A percentile compares a stretch with the other conserved stretches of the same genome.
phyloP scores from a whole-genome alignment of 106 monocot species.

The Posidonia australis region DNA sequence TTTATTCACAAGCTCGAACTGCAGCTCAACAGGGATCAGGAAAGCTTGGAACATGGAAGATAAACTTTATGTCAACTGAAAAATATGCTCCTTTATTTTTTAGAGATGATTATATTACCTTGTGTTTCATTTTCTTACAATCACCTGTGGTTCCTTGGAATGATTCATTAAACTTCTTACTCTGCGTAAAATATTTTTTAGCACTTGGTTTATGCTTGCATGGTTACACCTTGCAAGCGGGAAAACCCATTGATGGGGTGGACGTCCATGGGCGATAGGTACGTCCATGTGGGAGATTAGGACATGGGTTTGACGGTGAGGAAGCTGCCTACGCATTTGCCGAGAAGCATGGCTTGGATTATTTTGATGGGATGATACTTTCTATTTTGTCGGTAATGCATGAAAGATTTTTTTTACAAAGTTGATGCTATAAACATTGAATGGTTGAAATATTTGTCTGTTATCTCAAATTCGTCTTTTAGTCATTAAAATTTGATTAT shows the following conservation, averaged over 20 bases:
- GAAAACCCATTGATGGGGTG: conserved; percentile 99
- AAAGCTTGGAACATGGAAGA: conserved; percentile 91
- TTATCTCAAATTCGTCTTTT: too few relatives aligned
- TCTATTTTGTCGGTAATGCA: too few relatives aligned
- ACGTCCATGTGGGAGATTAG: conserved; percentile 96
- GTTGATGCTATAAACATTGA: too few relatives aligned
- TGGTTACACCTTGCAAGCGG: conserved; percentile 48
- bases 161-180: not conserved
- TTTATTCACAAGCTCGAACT: conserved; percentile 87
- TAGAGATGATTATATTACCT: not conserved
- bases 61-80: conserved; percentile 93
- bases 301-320: conserved; percentile 61
- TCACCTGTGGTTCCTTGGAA: not conserved
- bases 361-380: conserved; percentile 51
- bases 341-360: conserved; percentile 90
- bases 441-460: too few relatives aligned
- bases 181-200: too few relatives aligned
- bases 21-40: conserved; percentile 93
- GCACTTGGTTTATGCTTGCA: too few relatives aligned
- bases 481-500: too few relatives aligned
- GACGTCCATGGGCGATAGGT: conserved; percentile 97
- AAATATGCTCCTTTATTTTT: conserved; percentile 42
- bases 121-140: too few relatives aligned
- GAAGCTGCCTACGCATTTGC: conserved; percentile 90
- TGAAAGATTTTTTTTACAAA: too few relatives aligned